Evolutionary conservation across 169 alveolate species (phyloP).

Genomic region (Eimeria tenella): DNA sequence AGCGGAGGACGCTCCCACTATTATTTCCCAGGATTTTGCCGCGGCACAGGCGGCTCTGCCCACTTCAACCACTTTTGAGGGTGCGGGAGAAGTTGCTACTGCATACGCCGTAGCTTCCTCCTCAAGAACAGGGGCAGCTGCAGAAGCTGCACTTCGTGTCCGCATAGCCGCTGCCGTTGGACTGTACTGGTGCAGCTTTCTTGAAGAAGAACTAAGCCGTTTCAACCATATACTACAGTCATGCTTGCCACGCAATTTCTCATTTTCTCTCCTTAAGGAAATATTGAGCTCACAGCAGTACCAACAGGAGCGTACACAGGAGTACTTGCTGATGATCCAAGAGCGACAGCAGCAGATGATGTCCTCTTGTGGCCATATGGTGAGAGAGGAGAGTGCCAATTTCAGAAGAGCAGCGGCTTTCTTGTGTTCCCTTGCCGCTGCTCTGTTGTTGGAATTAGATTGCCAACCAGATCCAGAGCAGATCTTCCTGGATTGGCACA

Average conservation of each 20-base stretch:
- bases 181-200: slow-evolving; percentile 44
- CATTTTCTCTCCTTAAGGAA: neutral
- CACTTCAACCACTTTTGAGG: neutral
- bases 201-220: neutral
- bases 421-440: slow-evolving; percentile 46
- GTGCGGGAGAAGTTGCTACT: neutral
- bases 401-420: slow-evolving; percentile 50
- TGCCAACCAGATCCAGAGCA: slow-evolving; percentile 49
- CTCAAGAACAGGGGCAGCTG: slow-evolving; percentile 11
- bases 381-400: neutral
- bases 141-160: slow-evolving; percentile 57
- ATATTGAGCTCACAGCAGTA: neutral
- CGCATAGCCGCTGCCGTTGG: slow-evolving; percentile 24
- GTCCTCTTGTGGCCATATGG: neutral
- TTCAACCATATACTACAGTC: neutral
- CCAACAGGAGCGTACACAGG: neutral
- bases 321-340: neutral
- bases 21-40: slow-evolving; percentile 31
- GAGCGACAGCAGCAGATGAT: neutral
- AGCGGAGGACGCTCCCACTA: neutral
- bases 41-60: neutral
- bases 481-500: neutral
- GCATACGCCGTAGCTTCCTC: neutral
- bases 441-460: slow-evolving; percentile 53
- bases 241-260: neutral